Conservation (phyloP, 768 basidiomycete species). For the Thelephora ganbajun region DNA sequence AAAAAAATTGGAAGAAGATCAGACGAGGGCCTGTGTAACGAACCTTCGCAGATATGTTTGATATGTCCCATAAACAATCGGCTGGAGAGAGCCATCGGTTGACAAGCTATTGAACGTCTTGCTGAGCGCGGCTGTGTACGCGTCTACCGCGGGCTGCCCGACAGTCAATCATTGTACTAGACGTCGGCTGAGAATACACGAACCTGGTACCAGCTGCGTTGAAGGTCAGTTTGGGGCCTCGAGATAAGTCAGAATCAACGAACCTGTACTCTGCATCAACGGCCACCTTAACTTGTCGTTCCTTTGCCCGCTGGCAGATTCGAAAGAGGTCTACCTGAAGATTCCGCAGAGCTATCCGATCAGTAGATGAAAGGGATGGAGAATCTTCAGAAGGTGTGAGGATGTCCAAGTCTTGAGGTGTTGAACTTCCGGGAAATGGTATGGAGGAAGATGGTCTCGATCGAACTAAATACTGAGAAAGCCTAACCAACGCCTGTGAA, state of each 20-base stretch:
- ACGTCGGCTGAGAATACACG: slow-evolving; percentile 18
- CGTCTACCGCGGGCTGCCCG: slow-evolving; percentile 69
- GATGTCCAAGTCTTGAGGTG: slow-evolving; percentile 41
- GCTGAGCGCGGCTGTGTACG: slow-evolving; percentile 61
- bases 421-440: slow-evolving; percentile 59
- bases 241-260: no score
- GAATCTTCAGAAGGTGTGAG: slow-evolving; percentile 15
- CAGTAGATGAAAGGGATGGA: slow-evolving; percentile 22
- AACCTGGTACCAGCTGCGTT: background rate
- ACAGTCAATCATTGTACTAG: slow-evolving; percentile 16
- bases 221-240: background rate
- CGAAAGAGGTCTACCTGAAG: slow-evolving; percentile 46
- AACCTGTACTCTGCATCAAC: slow-evolving; percentile 81
- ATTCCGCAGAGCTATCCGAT: slow-evolving; percentile 44
- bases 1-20: background rate
- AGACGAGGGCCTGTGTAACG: slow-evolving; percentile 2
- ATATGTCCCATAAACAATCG: slow-evolving; percentile 74
- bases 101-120: slow-evolving; percentile 51
- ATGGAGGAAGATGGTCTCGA: slow-evolving; percentile 27
- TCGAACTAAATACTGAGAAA: slow-evolving; percentile 44
- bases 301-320: slow-evolving; percentile 52
- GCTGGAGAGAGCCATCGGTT: slow-evolving; percentile 24
- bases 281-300: slow-evolving; percentile 52
- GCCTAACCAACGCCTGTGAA: slow-evolving; percentile 40
- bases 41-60: slow-evolving; percentile 80